These are phyloP conservation scores for Diaporthe velutina DNA, from an alignment of 2,329 filamentous ascomycete species.

Conservation along the genomic window DNA sequence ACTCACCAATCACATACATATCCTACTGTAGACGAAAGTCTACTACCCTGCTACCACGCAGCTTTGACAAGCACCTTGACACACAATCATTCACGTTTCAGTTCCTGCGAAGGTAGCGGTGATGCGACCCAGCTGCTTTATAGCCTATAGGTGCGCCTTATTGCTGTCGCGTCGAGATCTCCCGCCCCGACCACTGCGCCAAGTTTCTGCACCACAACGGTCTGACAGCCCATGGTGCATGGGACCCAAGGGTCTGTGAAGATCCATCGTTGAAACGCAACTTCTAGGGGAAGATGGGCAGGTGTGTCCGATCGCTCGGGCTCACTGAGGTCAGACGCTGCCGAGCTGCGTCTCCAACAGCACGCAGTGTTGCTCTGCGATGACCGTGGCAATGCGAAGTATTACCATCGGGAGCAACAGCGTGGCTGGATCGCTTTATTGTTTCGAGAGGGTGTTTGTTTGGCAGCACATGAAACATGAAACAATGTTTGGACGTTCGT, in stretches of 20 bases:
- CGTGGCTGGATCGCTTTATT: background rate
- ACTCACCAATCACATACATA: background rate
- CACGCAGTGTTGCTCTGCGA: background rate
- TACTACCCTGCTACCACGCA: background rate
- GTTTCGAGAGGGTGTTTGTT: constrained; percentile 6
- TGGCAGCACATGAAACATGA: constrained; percentile 21
- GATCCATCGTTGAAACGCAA: background rate
- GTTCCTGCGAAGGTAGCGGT: background rate
- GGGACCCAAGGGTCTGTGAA: background rate
- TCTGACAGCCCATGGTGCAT: background rate
- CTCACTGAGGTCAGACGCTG: background rate
- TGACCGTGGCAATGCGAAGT: background rate
- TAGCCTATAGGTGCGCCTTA: background rate
- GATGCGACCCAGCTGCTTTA: constrained; percentile 9
- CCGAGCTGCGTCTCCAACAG: background rate
- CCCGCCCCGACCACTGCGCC: background rate
- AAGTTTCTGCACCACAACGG: background rate
- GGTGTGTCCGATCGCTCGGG: background rate
- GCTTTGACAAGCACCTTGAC: background rate
- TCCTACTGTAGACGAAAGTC: background rate
- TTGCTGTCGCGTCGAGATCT: background rate
- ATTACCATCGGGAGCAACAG: constrained; percentile 1
- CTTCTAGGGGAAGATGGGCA: background rate
- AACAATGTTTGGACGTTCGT: constrained; percentile 14
- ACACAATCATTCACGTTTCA: background rate